Conservation (phyloP, 2,329 filamentous ascomycete genomes). For the Botrytis porri region DNA sequence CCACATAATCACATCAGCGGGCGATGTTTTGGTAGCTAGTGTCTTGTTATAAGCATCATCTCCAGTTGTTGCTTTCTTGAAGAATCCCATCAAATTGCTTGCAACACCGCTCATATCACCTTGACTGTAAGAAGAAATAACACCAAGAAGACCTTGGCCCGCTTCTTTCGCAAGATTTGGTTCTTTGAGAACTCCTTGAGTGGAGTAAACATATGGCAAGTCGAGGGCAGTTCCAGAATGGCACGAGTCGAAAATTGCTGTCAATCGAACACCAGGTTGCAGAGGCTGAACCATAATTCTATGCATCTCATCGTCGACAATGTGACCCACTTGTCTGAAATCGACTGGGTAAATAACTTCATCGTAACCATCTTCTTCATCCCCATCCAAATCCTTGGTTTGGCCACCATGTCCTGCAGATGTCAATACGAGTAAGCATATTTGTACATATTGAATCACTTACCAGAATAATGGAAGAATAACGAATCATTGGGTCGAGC, state of each 20-base stretch:
- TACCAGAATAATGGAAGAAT: constrained; percentile 96
- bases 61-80: constrained; percentile 82
- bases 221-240: constrained; percentile 66
- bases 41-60: constrained; percentile 76
- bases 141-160: constrained; percentile 59
- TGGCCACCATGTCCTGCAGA: constrained; percentile 71
- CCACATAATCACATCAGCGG: constrained; percentile 97
- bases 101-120: constrained; percentile 83
- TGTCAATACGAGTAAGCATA: constrained; percentile 21
- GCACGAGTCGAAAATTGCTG: constrained; percentile 67
- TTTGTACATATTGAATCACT: constrained; percentile 35
- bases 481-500: constrained; percentile 88
- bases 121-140: constrained; percentile 62
- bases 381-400: constrained; percentile 73
- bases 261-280: constrained; percentile 75
- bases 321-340: constrained; percentile 74
- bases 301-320: constrained; percentile 83
- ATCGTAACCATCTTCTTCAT: constrained; percentile 78
- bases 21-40: constrained; percentile 83
- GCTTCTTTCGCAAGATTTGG: constrained; percentile 67
- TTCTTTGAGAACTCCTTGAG: constrained; percentile 65
- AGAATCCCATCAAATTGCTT: constrained; percentile 73
- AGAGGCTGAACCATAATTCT: constrained; percentile 73
- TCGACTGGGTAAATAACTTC: constrained; percentile 84
- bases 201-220: constrained; percentile 66